Evolutionary conservation across 208 protist species (phyloP).

Genomic region (Angomonas deanei): DNA sequence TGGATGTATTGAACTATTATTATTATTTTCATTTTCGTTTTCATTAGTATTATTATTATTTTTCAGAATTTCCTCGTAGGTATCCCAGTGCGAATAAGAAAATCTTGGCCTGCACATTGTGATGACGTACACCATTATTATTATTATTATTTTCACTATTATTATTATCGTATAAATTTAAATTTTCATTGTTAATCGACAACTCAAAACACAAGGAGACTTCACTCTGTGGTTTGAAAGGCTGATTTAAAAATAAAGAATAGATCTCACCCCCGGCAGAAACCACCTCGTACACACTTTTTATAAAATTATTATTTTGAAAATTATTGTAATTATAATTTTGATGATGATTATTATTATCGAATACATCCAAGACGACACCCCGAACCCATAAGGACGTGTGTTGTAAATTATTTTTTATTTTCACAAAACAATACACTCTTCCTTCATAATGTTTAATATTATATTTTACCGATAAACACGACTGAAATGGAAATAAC

Average conservation of each 20-base stretch:
- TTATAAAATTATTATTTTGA: not conserved
- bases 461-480: constrained; percentile 30
- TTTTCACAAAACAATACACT: constrained; percentile 69
- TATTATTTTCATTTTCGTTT: not conserved
- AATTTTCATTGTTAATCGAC: not conserved
- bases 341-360: not conserved
- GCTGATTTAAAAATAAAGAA: not conserved
- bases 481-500: constrained; percentile 19
- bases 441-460: constrained; percentile 70
- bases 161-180: not conserved
- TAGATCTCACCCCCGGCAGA: not conserved
- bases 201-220: not conserved
- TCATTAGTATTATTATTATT: not conserved
- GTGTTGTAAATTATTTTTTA: constrained; percentile 45
- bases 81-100: constrained; percentile 78
- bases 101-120: constrained; percentile 59
- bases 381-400: constrained; percentile 81
- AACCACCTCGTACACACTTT: not conserved
- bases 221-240: not conserved
- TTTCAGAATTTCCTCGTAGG: constrained; percentile 16
- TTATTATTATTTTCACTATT: not conserved
- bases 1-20: constrained; percentile 5
- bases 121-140: constrained; percentile 13
- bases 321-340: not conserved
- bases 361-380: constrained; percentile 32